Percentiles rank a stretch among this genome's conserved stretches.
Evolutionary conservation across 129 eudicot species (phyloP).

Genomic region (Arctium lappa): DNA sequence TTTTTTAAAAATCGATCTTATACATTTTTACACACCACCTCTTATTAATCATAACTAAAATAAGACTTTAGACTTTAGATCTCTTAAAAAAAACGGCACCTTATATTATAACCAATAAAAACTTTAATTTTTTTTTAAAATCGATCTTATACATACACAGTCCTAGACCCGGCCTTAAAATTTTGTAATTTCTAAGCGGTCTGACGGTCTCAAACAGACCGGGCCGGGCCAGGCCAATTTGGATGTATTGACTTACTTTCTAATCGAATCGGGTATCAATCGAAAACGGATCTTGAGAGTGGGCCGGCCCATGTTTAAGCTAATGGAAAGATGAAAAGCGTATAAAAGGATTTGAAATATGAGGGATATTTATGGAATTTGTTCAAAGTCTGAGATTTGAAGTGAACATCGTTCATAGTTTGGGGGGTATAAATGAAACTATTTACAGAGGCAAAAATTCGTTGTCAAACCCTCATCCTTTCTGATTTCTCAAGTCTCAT

Average conservation of each 20-base stretch:
- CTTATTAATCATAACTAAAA: too few species aligned
- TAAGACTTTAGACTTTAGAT: too few species aligned
- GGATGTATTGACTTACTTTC: background rate
- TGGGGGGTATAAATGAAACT: background rate
- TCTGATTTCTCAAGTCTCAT: background rate
- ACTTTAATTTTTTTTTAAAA: too few species aligned
- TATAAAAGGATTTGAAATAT: background rate
- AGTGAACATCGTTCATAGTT: background rate
- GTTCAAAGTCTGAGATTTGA: background rate
- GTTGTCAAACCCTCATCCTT: conserved; percentile 33
- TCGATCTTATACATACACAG: too few species aligned
- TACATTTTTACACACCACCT: too few species aligned
- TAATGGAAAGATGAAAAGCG: background rate
- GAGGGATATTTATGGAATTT: background rate
- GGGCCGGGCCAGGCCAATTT: background rate
- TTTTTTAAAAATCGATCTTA: too few species aligned
- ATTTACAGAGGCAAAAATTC: background rate
- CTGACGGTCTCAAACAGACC: too few species aligned
- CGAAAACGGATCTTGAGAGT: background rate
- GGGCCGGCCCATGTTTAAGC: background rate
- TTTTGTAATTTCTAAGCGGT: too few species aligned
- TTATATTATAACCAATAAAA: too few species aligned
- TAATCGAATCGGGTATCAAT: background rate
- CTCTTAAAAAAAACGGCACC: too few species aligned
- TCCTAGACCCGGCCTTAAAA: too few species aligned